A percentile compares a stretch with the other conserved stretches of the same genome.
These are phyloP conservation scores for Heritiera fomes DNA, from an alignment of 345 rosid genomes.

Conservation along the genomic window DNA sequence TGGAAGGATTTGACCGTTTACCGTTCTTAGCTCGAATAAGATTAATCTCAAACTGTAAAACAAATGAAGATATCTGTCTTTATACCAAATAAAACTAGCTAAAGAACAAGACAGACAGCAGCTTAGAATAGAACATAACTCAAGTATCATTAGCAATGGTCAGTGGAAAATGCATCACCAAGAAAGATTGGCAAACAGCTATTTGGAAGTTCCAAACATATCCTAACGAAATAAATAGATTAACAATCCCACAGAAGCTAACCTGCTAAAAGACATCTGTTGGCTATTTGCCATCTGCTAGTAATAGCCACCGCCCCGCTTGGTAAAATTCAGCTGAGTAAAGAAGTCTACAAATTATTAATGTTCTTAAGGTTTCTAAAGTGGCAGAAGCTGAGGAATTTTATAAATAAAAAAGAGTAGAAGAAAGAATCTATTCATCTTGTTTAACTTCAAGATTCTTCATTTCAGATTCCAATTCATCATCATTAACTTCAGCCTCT, in stretches of 20 bases:
- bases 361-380: constrained; percentile 11
- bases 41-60: too few species aligned
- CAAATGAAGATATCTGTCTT: too few species aligned
- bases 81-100: too few species aligned
- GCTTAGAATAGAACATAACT: neutral
- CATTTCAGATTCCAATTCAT: constrained; percentile 69
- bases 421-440: constrained; percentile 37
- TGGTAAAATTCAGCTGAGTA: constrained; percentile 24
- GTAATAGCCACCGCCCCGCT: constrained; percentile 9
- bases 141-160: neutral
- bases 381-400: constrained; percentile 15
- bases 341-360: constrained; percentile 30
- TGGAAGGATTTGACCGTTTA: too few species aligned
- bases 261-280: constrained; percentile 13
- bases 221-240: neutral
- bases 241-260: constrained; percentile 6
- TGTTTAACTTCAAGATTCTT: constrained; percentile 63
- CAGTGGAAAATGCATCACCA: neutral
- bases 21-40: too few species aligned
- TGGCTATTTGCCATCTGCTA: neutral
- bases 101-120: too few species aligned
- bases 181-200: neutral
- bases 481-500: constrained; percentile 42
- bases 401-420: neutral
- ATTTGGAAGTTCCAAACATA: neutral